Evolutionary conservation across 2,329 filamentous ascomycete genomes (phyloP).

Genomic region (Aspergillaceae sp.): DNA sequence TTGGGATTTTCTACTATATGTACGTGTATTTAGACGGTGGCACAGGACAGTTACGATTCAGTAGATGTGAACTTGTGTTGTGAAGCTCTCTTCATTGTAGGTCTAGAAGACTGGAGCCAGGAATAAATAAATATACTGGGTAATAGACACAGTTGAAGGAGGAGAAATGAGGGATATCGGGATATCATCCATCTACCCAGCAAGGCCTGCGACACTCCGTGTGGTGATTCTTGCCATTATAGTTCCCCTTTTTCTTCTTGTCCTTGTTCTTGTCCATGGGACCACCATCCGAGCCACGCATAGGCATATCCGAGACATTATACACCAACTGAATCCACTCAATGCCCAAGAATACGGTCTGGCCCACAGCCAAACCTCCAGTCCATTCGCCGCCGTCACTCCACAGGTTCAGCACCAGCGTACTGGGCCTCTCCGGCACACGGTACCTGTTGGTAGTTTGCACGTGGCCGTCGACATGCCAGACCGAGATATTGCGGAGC

Average conservation of each 20-base stretch:
- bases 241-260: neutral
- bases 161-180: neutral
- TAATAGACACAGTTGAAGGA: neutral
- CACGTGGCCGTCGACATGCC: conserved; percentile 28
- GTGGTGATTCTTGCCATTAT: conserved; percentile 3
- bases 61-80: too few relatives aligned
- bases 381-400: conserved; percentile 36
- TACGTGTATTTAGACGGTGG: neutral
- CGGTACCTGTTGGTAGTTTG: conserved; percentile 25
- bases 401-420: conserved; percentile 36
- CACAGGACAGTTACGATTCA: too few relatives aligned
- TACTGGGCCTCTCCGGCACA: conserved; percentile 30
- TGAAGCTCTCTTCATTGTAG: too few relatives aligned
- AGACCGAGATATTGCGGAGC: conserved; percentile 26
- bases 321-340: conserved; percentile 37
- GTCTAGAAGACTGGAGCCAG: neutral
- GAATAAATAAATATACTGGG: too few relatives aligned
- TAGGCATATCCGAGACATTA: conserved; percentile 21
- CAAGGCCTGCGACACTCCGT: neutral
- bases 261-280: neutral
- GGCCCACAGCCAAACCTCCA: conserved; percentile 31
- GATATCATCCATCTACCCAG: neutral
- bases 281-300: neutral
- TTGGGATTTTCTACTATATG: neutral
- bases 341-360: conserved; percentile 30